Base-by-base conservation (phyloP, 2,329 filamentous ascomycete species). In the Exophiala spinifera region DNA sequence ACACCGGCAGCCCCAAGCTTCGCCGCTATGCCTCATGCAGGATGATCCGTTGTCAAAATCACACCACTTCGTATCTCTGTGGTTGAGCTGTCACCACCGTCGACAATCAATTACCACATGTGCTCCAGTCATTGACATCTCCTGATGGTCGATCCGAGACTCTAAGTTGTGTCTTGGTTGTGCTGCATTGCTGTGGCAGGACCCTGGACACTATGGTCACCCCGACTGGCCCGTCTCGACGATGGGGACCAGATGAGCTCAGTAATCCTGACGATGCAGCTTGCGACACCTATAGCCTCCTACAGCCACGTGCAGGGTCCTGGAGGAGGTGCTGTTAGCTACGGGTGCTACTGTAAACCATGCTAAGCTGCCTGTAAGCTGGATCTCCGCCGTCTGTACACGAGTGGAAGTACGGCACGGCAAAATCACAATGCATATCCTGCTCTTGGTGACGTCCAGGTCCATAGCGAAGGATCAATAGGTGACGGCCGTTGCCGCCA, bases 261-360 rank as follows among this genome's bases (percentile, higher is more conserved):
- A 39, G 36, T 39, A n/a, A 39, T n/a, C 36, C 36, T 39, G 36
- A 39, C 36, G 36, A 39, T 39, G 36, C 36, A 39, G 28, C 28
- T 10, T 6, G 36, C 6, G 17, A 7, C 14, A 25, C 47, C 39
- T 45, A 43, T 42, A 50, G 46, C 47, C 47, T 17, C 43, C n/a
- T 50, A 45, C 17, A 36, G 52, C 47, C 47, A 55, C 52, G 47
- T 55, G 52, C 52, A 55, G 47, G 52, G 52, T 36, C 49, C 20
- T 20, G 44, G 8, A 20, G n/a, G 15, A n/a, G 2, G 6, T n/a
- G 11, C 3, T 19, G 11, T 39, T 15, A 17, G n/a, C 3, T 3
- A n/a, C n/a, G 11, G 11, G 13, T 10, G 4, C 33, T 3, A 4
- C 23, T 25, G 23, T 4, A n/a, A n/a, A n/a, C n/a, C n/a, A 31